Evolutionary conservation across 805 yeast genomes (phyloP), one percentile per base, ranked within the genome.

Genomic region (Kodamaea fukazawae): DNA sequence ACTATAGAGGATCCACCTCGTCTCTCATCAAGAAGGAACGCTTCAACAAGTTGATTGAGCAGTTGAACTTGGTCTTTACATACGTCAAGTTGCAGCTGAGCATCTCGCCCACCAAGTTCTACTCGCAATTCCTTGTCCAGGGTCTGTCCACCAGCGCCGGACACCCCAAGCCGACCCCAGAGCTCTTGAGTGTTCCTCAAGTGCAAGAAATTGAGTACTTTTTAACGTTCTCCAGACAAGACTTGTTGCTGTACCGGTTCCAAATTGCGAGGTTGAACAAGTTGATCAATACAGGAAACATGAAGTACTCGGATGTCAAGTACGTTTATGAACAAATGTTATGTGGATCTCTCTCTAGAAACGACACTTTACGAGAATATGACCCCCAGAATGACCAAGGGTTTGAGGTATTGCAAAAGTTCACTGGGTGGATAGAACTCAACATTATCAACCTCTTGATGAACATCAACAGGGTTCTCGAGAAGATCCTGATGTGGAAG

Each of bases 61-160:
- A 65, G 26, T 46, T 82, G 26, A 82, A 82, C 47, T 46, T 71
- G 6, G 61, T 80, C 26, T 52, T 84, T 10, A 42, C 45, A 18
- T 35, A 48, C 8, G 58, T 68, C 13, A 43, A 61, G 5, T 55
- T 61, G 31, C 78, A 65, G 46, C 57, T 45, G 43, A 48, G 46
- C 25, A 38, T 44, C 10, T 31, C 35, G 9, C 32, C n/a, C 16
- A 28, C 38, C 6, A 26, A 22, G 18, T 45, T 45, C 23, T 38
- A 34, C 36, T 25, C 32, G 20, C 38, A 31, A 34, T 48, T 45
- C 15, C 17, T 41, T 20, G 23, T 20, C 8, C 23, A 20, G 23
- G 23, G 23, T 20, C 10, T 6, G 28, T 34, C 25, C 40, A 29
- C 34, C 38, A n/a, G 36, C 63, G 63, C 10, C 55, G 63, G 3